Percentiles rank a stretch among this genome's conserved stretches.
phyloP scores from a whole-genome alignment of 2,329 filamentous ascomycete genomes.

The Venturia aucupariae region DNA sequence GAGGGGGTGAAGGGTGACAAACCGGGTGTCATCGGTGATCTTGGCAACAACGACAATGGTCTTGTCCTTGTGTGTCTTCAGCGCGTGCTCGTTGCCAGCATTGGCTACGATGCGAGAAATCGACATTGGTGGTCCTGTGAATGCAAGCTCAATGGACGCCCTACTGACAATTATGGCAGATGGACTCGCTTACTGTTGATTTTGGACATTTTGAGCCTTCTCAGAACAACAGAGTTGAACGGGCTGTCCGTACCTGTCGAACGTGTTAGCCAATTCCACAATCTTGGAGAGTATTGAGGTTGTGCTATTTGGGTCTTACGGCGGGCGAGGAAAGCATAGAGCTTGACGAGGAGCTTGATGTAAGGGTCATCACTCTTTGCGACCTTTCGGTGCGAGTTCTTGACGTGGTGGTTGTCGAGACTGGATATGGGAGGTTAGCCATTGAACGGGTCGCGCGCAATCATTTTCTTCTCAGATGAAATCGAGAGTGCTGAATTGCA shows the following conservation, averaged over 20 bases:
- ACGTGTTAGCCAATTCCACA: conserved; percentile 9
- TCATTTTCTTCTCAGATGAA: not conserved
- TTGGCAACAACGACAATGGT: conserved; percentile 91
- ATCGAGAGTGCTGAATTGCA: not conserved
- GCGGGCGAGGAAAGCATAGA: conserved; percentile 91
- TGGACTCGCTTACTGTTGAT: conserved; percentile 63
- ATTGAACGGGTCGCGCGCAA: not conserved
- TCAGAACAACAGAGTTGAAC: conserved; percentile 99
- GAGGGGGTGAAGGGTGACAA: not conserved
- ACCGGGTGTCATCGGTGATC: conserved; percentile 93
- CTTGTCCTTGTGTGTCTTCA: conserved; percentile 57
- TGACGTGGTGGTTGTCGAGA: conserved; percentile 54
- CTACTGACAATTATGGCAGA: conserved; percentile 17
- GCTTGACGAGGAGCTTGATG: conserved; percentile 94
- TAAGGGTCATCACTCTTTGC: conserved; percentile 99
- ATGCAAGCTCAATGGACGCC: conserved; percentile 14
- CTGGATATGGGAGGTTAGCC: conserved; percentile 25
- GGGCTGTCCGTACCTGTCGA: conserved; percentile 84
- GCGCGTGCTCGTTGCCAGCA: conserved; percentile 42
- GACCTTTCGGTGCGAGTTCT: conserved; percentile 71
- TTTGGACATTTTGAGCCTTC: conserved; percentile 95
- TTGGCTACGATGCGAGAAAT: conserved; percentile 75
- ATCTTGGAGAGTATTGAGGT: conserved; percentile 27
- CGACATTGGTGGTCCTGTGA: conserved; percentile 63
- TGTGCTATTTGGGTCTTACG: conserved; percentile 35